phyloP scores from a whole-genome alignment of 139 green algal species.

The Auxenochlorella protothecoides region DNA sequence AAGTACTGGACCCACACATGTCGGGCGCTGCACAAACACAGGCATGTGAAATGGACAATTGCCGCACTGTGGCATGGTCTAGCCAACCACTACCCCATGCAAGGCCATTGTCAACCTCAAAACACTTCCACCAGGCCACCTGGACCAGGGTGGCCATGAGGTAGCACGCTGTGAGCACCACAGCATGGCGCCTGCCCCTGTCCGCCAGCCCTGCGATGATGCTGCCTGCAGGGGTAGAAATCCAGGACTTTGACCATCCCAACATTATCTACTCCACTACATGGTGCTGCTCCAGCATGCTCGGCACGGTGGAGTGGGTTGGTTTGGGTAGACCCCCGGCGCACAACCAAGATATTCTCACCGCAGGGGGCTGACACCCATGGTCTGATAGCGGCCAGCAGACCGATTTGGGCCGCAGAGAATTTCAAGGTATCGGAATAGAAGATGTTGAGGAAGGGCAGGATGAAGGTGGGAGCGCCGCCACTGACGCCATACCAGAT shows the following conservation, averaged over 20 bases:
- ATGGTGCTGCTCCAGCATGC: no score
- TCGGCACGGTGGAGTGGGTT: not conserved
- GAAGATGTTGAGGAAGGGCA: constrained; percentile 14
- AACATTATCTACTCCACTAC: no score
- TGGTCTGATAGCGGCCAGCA: constrained; percentile 9
- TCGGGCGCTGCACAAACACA: no score
- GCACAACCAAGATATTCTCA: not conserved
- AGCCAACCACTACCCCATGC: no score
- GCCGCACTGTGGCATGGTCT: no score
- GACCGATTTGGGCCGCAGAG: constrained; percentile 5
- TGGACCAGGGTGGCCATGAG: no score
- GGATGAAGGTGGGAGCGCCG: constrained; percentile 2
- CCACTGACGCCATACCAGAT: constrained; percentile 7
- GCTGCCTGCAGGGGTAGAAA: constrained; percentile 1
- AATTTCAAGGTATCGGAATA: not conserved
- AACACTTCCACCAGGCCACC: no score
- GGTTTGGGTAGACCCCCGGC: not conserved
- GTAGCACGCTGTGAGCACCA: no score
- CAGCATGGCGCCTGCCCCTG: not conserved
- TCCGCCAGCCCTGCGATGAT: constrained; percentile 9
- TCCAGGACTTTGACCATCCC: no score
- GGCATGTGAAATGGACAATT: no score
- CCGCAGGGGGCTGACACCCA: constrained; percentile 9
- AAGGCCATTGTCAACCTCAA: no score
- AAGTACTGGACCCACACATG: no score